These are phyloP conservation scores for Stagonosporopsis rhizophila DNA, from an alignment of 2,329 filamentous ascomycete genomes.

Conservation along the genomic window DNA sequence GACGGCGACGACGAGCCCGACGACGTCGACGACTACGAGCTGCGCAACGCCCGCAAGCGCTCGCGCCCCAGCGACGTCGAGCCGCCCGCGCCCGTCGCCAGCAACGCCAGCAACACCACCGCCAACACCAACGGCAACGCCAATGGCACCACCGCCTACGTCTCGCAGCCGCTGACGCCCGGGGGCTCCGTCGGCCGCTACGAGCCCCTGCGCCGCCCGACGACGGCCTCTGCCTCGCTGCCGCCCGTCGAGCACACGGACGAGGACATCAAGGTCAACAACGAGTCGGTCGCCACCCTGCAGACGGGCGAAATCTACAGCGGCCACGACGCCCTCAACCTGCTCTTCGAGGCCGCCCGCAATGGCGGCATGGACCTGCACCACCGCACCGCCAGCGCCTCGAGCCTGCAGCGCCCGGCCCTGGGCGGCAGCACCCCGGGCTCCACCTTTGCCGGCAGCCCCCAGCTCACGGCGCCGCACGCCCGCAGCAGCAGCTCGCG, in stretches of 20 bases:
- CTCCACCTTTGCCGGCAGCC: constrained; percentile 45
- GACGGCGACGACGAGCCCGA: constrained; percentile 55
- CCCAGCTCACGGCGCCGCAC: constrained; percentile 40
- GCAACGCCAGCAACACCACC: too few relatives aligned
- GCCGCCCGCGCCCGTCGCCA: constrained; percentile 40
- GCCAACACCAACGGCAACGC: too few relatives aligned
- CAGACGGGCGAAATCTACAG: constrained; percentile 78
- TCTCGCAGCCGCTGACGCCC: constrained; percentile 66
- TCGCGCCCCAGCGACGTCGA: constrained; percentile 57
- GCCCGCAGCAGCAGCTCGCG: constrained; percentile 35
- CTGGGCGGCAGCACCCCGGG: constrained; percentile 44
- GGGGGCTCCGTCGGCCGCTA: constrained; percentile 70
- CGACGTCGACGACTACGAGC: constrained; percentile 66
- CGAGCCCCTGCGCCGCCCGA: constrained; percentile 71
- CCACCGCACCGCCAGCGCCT: constrained; percentile 57
- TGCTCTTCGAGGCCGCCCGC: constrained; percentile 83
- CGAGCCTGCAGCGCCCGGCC: constrained; percentile 46
- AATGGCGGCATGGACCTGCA: constrained; percentile 57
- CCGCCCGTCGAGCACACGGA: constrained; percentile 49
- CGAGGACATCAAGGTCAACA: constrained; percentile 65
- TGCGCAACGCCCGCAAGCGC: constrained; percentile 77
- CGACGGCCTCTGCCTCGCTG: constrained; percentile 40
- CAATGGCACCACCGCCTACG: constrained; percentile 28
- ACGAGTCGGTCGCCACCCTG: constrained; percentile 65
- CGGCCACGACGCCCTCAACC: constrained; percentile 88